Conservation (phyloP, 2,329 filamentous ascomycete genomes). For the Penicillium sp. region DNA sequence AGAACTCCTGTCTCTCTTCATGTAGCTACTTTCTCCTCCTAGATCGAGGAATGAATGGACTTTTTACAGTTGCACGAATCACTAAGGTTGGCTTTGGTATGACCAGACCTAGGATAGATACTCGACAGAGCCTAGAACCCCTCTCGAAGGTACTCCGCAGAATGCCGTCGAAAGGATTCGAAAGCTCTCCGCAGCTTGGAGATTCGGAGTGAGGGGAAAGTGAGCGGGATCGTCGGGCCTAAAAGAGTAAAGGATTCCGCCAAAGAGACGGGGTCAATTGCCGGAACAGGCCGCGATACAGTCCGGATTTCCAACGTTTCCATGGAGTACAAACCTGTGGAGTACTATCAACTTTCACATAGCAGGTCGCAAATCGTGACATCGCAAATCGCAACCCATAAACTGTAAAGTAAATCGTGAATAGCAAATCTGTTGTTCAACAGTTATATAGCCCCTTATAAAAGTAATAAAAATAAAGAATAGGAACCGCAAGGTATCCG, state of each 20-base stretch:
- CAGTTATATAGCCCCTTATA: not conserved
- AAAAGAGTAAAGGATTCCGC: constrained; percentile 2
- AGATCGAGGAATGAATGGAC: not conserved
- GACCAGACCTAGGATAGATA: no score
- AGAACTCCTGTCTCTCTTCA: constrained; percentile 7
- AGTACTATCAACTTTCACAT: not conserved
- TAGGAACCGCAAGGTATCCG: no score
- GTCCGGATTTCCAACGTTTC: no score
- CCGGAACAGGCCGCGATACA: not conserved
- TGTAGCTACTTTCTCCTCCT: not conserved
- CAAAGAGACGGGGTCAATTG: not conserved
- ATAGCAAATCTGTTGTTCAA: not conserved
- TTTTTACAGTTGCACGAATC: not conserved
- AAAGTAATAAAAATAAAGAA: not conserved
- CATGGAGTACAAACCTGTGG: not conserved
- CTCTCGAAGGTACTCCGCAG: not conserved
- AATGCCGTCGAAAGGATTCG: not conserved
- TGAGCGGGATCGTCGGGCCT: not conserved
- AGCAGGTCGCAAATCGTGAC: no score
- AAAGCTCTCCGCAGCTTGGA: not conserved
- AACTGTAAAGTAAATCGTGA: not conserved
- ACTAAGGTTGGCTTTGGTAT: no score
- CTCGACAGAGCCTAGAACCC: no score
- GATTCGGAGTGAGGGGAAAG: not conserved
- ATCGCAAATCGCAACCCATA: no score